Evolutionary conservation across 441 rosid species (phyloP), one percentile per base, ranked within the genome.

Genomic region (Syzygium syzygioides): DNA sequence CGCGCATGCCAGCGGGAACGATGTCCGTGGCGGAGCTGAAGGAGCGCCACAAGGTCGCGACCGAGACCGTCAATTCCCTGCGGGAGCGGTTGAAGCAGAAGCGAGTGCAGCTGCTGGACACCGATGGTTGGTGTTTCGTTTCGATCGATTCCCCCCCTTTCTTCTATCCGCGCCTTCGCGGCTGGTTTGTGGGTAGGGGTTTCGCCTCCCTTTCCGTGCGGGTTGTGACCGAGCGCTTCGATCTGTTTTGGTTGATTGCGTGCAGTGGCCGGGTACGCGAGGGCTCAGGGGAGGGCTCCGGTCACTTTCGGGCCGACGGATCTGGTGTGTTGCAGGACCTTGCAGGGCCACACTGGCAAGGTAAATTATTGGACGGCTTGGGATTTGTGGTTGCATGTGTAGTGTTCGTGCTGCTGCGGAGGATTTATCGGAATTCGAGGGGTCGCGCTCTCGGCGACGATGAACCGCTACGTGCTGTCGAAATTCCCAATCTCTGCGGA

Each of bases 321-420:
- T 95, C 95, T 97, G 94, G 99, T 98, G 57, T 98, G 99, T 55
- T 97, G 99, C 93, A 92, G 99, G 91, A 97, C 95, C 87, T 95
- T 98, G 91, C 99, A 97, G 89, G 99, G 99, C 55, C 99, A 96
- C 92, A 94, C 98, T n/a, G 98, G 99, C 90, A 98, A 96, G 97
- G 99, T 97, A 87, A 86, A 45, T 45, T 14, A 54, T 60, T 9
- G 52, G 26, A 84, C 34, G 56, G 53, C 86, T 76, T 76, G 56
- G n/a, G 76, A 62, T 55, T 34, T 55, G 56, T 13, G 28, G 23
- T 18, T 50, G 62, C 59, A 23, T 64, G 48, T 23, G 30, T 66
- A 37, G 53, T 53, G 66, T 48, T 71, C n/a, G 79, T 37, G 12
- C 50, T 37, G 80, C 28, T 71, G 15, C 15, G 17, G 50, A 20